Percentiles rank a stretch among this genome's conserved stretches.
Evolutionary conservation across 2,329 filamentous ascomycete genomes (phyloP).

Genomic region (Magnaporthiopsis rhizophila): DNA sequence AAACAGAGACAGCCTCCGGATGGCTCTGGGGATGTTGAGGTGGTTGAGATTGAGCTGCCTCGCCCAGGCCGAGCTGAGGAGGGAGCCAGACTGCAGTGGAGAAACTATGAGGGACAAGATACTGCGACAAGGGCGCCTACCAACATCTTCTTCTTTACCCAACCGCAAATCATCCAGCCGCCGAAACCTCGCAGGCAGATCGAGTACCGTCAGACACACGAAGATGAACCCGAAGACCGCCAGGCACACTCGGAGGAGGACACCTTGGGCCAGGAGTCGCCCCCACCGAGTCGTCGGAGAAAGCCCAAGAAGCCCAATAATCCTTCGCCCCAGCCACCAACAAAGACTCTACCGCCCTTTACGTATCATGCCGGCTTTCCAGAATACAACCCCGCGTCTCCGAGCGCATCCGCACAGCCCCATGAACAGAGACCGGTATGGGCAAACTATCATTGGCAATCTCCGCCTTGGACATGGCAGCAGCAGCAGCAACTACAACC

Average conservation of each 20-base stretch:
- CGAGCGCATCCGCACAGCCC: neutral
- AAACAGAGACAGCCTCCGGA: neutral
- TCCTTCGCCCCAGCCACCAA: neutral
- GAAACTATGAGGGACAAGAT: neutral
- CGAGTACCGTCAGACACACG: neutral
- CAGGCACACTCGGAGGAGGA: neutral
- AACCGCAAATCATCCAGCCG: neutral
- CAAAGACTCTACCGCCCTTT: neutral
- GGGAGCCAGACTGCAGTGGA: neutral
- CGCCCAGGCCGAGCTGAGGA: neutral
- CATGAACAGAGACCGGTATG: neutral
- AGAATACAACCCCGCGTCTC: neutral
- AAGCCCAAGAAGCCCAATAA: neutral
- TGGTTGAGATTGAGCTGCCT: neutral
- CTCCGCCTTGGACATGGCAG: neutral
- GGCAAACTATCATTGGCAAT: neutral
- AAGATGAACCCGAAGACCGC: neutral
- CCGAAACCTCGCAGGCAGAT: neutral
- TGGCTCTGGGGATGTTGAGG: neutral
- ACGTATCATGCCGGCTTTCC: neutral
- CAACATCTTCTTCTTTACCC: neutral
- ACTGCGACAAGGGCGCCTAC: neutral
- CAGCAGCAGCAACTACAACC: neutral
- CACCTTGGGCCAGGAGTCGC: neutral
- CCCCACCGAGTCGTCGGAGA: neutral